These are phyloP conservation scores for Stachybotrys elegans DNA, from an alignment of 2,329 filamentous ascomycete genomes.

Conservation along the genomic window DNA sequence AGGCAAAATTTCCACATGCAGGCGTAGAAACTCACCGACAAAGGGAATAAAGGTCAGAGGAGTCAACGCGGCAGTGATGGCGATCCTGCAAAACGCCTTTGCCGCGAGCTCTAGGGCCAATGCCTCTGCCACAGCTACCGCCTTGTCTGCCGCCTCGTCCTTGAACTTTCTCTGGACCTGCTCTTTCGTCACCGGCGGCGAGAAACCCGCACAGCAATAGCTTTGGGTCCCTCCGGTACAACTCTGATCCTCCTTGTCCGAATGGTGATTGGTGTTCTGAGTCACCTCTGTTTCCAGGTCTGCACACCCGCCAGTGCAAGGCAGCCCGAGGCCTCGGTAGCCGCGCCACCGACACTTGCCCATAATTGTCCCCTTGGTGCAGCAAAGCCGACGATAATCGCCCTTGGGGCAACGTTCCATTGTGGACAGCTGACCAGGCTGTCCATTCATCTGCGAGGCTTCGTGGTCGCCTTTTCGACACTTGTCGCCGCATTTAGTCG, in stretches of 20 bases:
- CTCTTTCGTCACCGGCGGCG: conserved; percentile 13
- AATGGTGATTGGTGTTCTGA: conserved; percentile 21
- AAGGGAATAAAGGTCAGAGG: conserved; percentile 2
- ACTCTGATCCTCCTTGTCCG: conserved; percentile 20
- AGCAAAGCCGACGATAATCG: conserved; percentile 21
- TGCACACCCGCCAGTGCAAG: conserved; percentile 21
- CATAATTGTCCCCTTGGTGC: conserved; percentile 8
- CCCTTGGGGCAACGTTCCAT: conserved; percentile 16
- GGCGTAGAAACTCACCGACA: not conserved
- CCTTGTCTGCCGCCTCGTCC: conserved; percentile 19
- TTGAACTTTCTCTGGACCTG: conserved; percentile 14
- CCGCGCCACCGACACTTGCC: conserved; percentile 9
- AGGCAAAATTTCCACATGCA: not conserved
- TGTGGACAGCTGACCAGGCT: conserved; percentile 19
- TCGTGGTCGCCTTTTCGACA: conserved; percentile 20
- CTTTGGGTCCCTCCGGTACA: conserved; percentile 23
- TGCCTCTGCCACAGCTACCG: conserved; percentile 19
- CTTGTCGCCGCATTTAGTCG: conserved; percentile 16
- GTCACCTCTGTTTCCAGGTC: conserved; percentile 22
- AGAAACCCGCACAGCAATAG: conserved; percentile 25
- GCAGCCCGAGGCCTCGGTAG: conserved; percentile 21
- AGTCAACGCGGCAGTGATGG: conserved; percentile 19
- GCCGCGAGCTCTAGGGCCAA: conserved; percentile 26
- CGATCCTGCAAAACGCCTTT: conserved; percentile 27
- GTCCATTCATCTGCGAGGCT: conserved; percentile 22